Evolutionary conservation across 129 eudicot genomes (phyloP).

Genomic region (Helichrysum umbraculigerum): DNA sequence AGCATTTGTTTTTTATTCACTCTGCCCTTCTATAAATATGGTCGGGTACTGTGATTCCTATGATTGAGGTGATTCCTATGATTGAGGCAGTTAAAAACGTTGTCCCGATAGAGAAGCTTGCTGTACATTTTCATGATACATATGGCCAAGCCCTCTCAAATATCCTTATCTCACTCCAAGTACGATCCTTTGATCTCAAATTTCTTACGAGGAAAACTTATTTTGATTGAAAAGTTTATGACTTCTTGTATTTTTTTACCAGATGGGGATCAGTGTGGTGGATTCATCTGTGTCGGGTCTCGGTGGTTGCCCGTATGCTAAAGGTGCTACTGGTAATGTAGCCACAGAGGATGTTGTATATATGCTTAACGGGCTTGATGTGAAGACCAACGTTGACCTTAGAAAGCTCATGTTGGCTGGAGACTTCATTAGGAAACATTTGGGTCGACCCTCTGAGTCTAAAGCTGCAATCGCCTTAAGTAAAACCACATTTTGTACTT

Average conservation of each 20-base stretch:
- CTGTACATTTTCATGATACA: conserved; percentile 94
- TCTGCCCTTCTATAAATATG: not conserved
- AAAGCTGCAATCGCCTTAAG: conserved; percentile 64
- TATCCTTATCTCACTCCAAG: conserved; percentile 76
- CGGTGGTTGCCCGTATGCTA: conserved; percentile 95
- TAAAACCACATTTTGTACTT: conserved; percentile 42
- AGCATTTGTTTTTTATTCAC: not conserved
- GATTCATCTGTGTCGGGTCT: conserved; percentile 87
- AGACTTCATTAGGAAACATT: conserved; percentile 65
- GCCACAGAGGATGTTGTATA: conserved; percentile 92
- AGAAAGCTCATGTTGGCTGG: conserved; percentile 66
- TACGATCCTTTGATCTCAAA: conserved; percentile 27
- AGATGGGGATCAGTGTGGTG: conserved; percentile 86
- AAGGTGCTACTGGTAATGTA: conserved; percentile 87
- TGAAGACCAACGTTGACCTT: conserved; percentile 66
- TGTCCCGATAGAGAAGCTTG: conserved; percentile 74
- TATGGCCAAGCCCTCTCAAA: conserved; percentile 89
- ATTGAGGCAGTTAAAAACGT: conserved; percentile 68
- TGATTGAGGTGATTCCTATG: conserved; percentile 87
- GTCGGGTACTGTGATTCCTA: conserved; percentile 70
- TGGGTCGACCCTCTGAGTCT: conserved; percentile 78
- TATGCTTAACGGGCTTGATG: conserved; percentile 84
- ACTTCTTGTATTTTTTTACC: not conserved
- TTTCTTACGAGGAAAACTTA: not conserved
- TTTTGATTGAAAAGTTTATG: not conserved